Conservation (phyloP, 2,329 filamentous ascomycete species). For the Aureobasidium lini region DNA sequence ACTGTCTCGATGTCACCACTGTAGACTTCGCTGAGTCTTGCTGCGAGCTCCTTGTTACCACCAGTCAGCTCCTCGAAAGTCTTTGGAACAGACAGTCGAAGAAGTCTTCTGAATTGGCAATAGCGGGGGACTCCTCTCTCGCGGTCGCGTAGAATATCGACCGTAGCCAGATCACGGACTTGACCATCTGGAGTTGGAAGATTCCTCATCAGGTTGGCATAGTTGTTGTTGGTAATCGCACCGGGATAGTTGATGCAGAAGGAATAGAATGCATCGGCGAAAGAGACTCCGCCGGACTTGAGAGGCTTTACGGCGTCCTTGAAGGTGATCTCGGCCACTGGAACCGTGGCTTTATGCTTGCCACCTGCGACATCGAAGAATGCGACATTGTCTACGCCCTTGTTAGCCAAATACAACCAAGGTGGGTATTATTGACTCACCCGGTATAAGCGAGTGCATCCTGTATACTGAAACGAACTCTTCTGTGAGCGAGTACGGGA, state of each 20-base stretch:
- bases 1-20: constrained; percentile 35
- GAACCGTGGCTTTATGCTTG: constrained; percentile 24
- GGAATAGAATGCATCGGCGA: constrained; percentile 37
- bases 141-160: constrained; percentile 42
- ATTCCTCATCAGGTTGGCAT: constrained; percentile 35
- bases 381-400: constrained; percentile 24
- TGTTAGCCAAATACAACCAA: neutral
- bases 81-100: constrained; percentile 31
- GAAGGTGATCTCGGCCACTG: constrained; percentile 29
- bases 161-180: constrained; percentile 37
- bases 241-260: constrained; percentile 44
- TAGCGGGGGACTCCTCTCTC: constrained; percentile 42
- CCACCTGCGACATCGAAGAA: constrained; percentile 28
- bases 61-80: constrained; percentile 37
- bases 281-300: constrained; percentile 22
- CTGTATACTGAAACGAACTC: constrained; percentile 41
- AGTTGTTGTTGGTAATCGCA: constrained; percentile 37
- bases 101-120: constrained; percentile 38
- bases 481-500: constrained; percentile 37
- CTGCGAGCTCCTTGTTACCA: constrained; percentile 30
- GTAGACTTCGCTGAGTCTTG: constrained; percentile 33
- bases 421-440: neutral
- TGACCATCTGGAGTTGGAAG: constrained; percentile 36
- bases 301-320: constrained; percentile 28
- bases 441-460: constrained; percentile 36